Conservation (phyloP, 1,284 basidiomycete species). For the Irpex rosettiformis region DNA sequence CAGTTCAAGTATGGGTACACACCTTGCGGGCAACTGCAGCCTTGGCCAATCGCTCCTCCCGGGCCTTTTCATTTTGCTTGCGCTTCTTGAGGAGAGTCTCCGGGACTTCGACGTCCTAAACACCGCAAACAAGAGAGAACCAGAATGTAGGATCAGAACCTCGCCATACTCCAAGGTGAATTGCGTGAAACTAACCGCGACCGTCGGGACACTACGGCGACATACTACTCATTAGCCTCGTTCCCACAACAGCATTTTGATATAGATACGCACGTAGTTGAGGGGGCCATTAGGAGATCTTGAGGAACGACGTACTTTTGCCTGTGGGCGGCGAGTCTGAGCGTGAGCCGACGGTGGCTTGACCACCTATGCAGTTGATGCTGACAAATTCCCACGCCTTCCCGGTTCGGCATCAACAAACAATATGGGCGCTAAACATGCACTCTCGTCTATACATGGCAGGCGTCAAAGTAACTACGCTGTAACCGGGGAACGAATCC, state of each 20-base stretch:
- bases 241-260: constrained; percentile 3
- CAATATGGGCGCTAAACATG: background rate
- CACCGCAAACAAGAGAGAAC: background rate
- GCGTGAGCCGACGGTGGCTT: constrained; percentile 24
- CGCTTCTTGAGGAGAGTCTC: constrained; percentile 99
- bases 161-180: constrained; percentile 4
- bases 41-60: constrained; percentile 91
- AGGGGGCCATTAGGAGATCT: constrained; percentile 33
- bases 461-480: background rate
- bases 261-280: constrained; percentile 31
- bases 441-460: constrained; percentile 1
- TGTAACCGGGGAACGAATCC: constrained; percentile 30
- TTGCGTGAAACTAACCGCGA: constrained; percentile 50
- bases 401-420: background rate
- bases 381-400: constrained; percentile 23
- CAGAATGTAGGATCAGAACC: constrained; percentile 12
- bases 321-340: constrained; percentile 20
- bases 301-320: constrained; percentile 30
- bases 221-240: background rate
- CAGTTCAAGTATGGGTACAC: constrained; percentile 27
- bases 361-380: constrained; percentile 27
- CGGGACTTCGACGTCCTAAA: constrained; percentile 87
- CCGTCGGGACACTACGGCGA: constrained; percentile 56
- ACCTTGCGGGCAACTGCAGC: constrained; percentile 93
- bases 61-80: constrained; percentile 96